Conservation (phyloP, 1,139 yeast species). For the Yamadazyma dendronema region DNA sequence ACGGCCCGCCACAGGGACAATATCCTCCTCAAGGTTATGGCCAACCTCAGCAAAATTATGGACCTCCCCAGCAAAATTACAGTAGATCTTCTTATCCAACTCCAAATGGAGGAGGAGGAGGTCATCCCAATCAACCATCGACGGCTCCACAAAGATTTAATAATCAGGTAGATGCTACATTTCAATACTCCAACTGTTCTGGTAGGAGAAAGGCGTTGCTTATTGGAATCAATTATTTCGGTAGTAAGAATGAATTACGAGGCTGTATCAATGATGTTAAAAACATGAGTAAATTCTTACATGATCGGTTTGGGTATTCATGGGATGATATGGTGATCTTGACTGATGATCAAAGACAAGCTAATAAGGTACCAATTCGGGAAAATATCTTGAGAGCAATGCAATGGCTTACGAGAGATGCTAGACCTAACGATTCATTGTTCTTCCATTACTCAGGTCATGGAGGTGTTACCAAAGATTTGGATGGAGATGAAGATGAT, state of each 20-base stretch:
- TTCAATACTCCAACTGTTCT: slow-evolving; percentile 71
- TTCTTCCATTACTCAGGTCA: slow-evolving; percentile 93
- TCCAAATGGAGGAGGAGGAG: slow-evolving; percentile 5
- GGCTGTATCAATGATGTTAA: slow-evolving; percentile 88
- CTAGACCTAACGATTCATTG: slow-evolving; percentile 80
- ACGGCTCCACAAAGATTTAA: slow-evolving; percentile 33
- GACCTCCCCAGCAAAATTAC: slow-evolving; percentile 15
- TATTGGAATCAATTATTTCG: slow-evolving; percentile 85
- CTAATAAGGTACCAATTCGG: slow-evolving; percentile 69
- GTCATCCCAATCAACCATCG: slow-evolving; percentile 22
- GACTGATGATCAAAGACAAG: slow-evolving; percentile 70
- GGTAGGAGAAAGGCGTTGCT: slow-evolving; percentile 80
- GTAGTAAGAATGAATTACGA: slow-evolving; percentile 63
- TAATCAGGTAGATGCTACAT: slow-evolving; percentile 34
- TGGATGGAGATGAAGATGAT: slow-evolving; percentile 87
- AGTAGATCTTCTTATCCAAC: slow-evolving; percentile 16
- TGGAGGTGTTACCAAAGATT: slow-evolving; percentile 81
- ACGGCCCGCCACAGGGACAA: slow-evolving; percentile 4
- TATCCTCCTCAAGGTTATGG: slow-evolving; percentile 16
- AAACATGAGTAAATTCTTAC: slow-evolving; percentile 58
- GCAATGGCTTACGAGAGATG: slow-evolving; percentile 86
- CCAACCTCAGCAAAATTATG: slow-evolving; percentile 10
- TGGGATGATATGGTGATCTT: slow-evolving; percentile 81
- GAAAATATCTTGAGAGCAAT: slow-evolving; percentile 81
- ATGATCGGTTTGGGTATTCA: slow-evolving; percentile 61